These are phyloP conservation scores for Aaosphaeria pasadenensis DNA, from an alignment of 2,329 filamentous ascomycete genomes.

Conservation along the genomic window DNA sequence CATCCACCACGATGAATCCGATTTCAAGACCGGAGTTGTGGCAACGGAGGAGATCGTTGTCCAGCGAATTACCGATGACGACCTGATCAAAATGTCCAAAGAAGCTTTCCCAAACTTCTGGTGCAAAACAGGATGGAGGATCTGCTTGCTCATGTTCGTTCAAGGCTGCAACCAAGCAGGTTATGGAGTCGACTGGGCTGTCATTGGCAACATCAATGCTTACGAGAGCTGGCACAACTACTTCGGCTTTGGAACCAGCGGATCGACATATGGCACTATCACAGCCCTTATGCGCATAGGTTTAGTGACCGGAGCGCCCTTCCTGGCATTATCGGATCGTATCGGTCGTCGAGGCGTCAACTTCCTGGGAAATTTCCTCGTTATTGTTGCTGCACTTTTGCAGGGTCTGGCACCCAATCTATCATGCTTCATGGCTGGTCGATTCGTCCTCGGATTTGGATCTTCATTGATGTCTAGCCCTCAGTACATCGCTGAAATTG, in stretches of 20 bases:
- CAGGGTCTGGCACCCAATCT: too few species aligned
- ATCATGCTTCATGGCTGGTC: too few species aligned
- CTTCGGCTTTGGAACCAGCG: conserved; percentile 41
- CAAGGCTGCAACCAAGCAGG: conserved; percentile 49
- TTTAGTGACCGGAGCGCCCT: conserved; percentile 45
- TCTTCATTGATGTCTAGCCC: too few species aligned
- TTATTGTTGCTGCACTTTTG: too few species aligned
- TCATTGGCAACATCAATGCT: conserved; percentile 48
- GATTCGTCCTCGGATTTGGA: too few species aligned
- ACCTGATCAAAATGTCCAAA: conserved; percentile 41
- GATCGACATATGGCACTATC: conserved; percentile 42
- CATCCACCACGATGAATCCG: not conserved
- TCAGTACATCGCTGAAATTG: too few species aligned
- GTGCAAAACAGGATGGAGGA: conserved; percentile 42
- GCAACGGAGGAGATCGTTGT: conserved; percentile 46
- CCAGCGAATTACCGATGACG: conserved; percentile 47
- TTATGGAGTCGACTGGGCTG: conserved; percentile 50
- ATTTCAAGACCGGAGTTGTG: conserved; percentile 12
- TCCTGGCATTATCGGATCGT: conserved; percentile 45
- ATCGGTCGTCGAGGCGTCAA: conserved; percentile 39
- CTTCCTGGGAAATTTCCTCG: too few species aligned
- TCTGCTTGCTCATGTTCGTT: conserved; percentile 45
- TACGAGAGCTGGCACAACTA: conserved; percentile 43
- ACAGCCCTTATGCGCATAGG: conserved; percentile 51
- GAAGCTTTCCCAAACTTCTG: conserved; percentile 39